Conservation (phyloP, 352 stramenopile genomes). For the Bremia lactucae region DNA sequence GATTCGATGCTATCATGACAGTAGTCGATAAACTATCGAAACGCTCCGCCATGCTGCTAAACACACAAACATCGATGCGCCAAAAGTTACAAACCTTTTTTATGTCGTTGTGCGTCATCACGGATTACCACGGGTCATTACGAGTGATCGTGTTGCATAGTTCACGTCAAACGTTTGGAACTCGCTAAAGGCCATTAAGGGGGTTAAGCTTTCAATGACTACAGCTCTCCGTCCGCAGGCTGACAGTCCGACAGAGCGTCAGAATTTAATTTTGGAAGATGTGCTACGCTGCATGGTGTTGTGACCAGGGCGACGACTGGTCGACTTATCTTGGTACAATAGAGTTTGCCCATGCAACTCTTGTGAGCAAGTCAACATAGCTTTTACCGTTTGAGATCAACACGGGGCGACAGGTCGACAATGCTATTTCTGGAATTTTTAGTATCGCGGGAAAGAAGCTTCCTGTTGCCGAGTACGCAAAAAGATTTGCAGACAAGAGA, state of each 20-base stretch:
- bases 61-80: constrained; percentile 3
- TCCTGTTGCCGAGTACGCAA: too few species aligned
- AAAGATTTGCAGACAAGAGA: too few species aligned
- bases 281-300: background rate
- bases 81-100: constrained; percentile 5
- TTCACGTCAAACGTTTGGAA: constrained; percentile 9
- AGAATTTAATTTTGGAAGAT: background rate
- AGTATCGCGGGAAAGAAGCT: too few species aligned
- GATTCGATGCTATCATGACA: constrained; percentile 3
- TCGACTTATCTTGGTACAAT: background rate
- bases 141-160: constrained; percentile 8
- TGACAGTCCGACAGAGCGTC: background rate
- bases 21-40: constrained; percentile 19
- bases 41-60: constrained; percentile 7
- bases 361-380: too few species aligned
- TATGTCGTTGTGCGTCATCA: constrained; percentile 6
- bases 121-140: constrained; percentile 3
- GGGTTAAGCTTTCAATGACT: background rate
- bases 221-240: background rate
- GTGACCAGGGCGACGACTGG: background rate
- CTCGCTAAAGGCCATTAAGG: background rate
- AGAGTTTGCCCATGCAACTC: constrained; percentile 3
- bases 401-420: too few species aligned
- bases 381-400: too few species aligned
- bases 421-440: too few species aligned